A percentile compares a stretch with the other conserved stretches of the same genome.
Conservation (phyloP, 2,329 filamentous ascomycete species). For the Pseudogymnoascus sp. region DNA sequence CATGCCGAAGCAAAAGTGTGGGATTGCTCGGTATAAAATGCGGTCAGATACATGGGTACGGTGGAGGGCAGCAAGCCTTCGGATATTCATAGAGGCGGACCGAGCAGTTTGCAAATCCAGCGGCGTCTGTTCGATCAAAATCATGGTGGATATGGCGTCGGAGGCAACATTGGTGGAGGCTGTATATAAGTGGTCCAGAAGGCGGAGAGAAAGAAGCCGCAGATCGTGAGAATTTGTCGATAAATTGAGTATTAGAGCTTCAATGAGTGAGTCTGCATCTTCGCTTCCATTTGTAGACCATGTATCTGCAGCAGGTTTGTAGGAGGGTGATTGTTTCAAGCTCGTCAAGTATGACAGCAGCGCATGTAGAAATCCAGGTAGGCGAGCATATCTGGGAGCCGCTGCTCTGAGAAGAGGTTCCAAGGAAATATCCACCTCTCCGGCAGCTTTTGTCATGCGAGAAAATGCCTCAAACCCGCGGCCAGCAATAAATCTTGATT, state of each 20-base stretch:
- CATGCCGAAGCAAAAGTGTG: conserved; percentile 81
- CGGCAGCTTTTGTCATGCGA: conserved; percentile 54
- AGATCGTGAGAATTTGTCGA: conserved; percentile 68
- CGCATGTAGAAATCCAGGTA: conserved; percentile 59
- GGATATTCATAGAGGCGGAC: conserved; percentile 75
- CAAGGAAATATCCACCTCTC: conserved; percentile 52
- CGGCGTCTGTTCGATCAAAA: conserved; percentile 73
- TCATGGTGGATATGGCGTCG: conserved; percentile 56
- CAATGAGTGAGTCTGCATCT: conserved; percentile 55
- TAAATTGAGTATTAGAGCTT: conserved; percentile 65
- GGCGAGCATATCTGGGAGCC: conserved; percentile 58
- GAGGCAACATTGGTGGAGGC: conserved; percentile 42
- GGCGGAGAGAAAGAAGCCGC: conserved; percentile 63
- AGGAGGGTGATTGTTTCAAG: conserved; percentile 13
- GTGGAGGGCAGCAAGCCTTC: conserved; percentile 54
- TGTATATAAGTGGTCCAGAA: conserved; percentile 58
- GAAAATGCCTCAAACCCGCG: conserved; percentile 70
- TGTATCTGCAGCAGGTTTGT: conserved; percentile 12
- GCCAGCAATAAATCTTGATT: conserved; percentile 67
- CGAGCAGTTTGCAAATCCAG: conserved; percentile 71
- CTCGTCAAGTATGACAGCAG: conserved; percentile 48
- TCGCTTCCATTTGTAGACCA: conserved; percentile 22
- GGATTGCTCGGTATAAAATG: conserved; percentile 66
- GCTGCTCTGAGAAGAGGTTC: conserved; percentile 60
- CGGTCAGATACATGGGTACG: conserved; percentile 55